phyloP scores from a whole-genome alignment of 306 rosid genomes.

The Rubus idaeus region DNA sequence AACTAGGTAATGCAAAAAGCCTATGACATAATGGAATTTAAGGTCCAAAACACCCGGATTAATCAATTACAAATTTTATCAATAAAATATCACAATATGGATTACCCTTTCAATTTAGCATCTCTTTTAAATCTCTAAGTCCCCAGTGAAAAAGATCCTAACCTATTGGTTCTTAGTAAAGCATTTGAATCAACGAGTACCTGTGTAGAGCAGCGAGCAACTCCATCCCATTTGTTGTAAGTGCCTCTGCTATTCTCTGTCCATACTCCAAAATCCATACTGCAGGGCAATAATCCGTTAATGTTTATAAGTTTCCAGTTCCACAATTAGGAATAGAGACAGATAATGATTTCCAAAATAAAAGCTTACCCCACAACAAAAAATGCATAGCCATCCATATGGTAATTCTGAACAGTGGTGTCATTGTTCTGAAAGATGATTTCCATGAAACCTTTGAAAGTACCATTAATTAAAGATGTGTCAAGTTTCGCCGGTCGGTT shows the following conservation, averaged over 20 bases:
- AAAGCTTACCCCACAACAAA: constrained; percentile 81
- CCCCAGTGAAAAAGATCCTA: not conserved
- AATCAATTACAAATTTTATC: not conserved
- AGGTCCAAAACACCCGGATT: not conserved
- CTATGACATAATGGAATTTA: not conserved
- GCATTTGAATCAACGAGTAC: constrained; percentile 30
- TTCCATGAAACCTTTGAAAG: constrained; percentile 75
- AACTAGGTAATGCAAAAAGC: not conserved
- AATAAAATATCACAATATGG: not conserved
- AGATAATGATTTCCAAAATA: constrained; percentile 11
- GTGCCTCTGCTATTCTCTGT: constrained; percentile 78
- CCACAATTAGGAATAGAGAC: not conserved
- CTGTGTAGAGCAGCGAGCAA: constrained; percentile 81
- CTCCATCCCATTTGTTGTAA: constrained; percentile 84
- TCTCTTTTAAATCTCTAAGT: not conserved
- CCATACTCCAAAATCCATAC: constrained; percentile 90
- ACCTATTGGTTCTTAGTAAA: not conserved
- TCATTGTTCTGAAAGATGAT: constrained; percentile 84
- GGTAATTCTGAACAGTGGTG: constrained; percentile 76
- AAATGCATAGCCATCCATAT: constrained; percentile 82
- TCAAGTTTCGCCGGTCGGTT: constrained; percentile 69
- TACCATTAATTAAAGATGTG: constrained; percentile 75
- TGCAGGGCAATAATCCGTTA: constrained; percentile 35
- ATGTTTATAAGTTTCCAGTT: constrained; percentile 15
- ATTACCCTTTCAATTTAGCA: too few species aligned